phyloP scores from a whole-genome alignment of 1,139 yeast genomes.

The Blastobotrys apis region DNA sequence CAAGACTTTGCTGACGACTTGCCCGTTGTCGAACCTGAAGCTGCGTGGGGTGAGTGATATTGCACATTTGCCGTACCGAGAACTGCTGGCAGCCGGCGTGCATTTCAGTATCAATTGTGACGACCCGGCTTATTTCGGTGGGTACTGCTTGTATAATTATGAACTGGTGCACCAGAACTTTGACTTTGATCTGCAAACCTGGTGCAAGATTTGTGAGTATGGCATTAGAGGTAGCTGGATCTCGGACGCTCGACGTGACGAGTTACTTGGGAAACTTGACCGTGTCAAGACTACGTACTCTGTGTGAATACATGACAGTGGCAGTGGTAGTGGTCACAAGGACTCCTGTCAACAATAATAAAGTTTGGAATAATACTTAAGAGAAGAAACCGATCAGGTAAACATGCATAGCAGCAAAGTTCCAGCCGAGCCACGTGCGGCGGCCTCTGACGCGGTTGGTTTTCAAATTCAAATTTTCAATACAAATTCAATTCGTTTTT shows the following conservation, averaged over 20 bases:
- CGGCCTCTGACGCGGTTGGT: no score
- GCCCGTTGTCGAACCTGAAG: constrained; percentile 73
- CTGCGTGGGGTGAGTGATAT: constrained; percentile 68
- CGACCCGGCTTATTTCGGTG: constrained; percentile 86
- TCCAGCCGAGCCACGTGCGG: no score
- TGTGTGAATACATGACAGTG: no score
- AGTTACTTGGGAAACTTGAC: constrained; percentile 44
- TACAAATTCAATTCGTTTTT: no score
- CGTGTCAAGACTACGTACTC: constrained; percentile 32
- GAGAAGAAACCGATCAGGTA: neutral
- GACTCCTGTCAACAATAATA: no score
- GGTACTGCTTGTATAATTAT: constrained; percentile 73
- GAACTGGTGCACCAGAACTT: constrained; percentile 59
- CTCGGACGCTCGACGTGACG: constrained; percentile 47
- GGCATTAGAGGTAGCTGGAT: constrained; percentile 72
- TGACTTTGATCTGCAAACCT: constrained; percentile 51
- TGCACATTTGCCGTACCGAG: constrained; percentile 57
- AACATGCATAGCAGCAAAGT: neutral
- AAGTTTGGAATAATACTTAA: neutral
- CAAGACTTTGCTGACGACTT: constrained; percentile 57
- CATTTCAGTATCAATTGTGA: constrained; percentile 76
- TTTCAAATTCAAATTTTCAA: no score
- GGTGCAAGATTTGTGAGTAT: constrained; percentile 40
- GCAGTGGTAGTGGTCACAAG: no score
- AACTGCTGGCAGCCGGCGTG: constrained; percentile 56